These are phyloP conservation scores for Paraconiothyrium brasiliense DNA, from an alignment of 2,329 filamentous ascomycete species.

Conservation along the genomic window DNA sequence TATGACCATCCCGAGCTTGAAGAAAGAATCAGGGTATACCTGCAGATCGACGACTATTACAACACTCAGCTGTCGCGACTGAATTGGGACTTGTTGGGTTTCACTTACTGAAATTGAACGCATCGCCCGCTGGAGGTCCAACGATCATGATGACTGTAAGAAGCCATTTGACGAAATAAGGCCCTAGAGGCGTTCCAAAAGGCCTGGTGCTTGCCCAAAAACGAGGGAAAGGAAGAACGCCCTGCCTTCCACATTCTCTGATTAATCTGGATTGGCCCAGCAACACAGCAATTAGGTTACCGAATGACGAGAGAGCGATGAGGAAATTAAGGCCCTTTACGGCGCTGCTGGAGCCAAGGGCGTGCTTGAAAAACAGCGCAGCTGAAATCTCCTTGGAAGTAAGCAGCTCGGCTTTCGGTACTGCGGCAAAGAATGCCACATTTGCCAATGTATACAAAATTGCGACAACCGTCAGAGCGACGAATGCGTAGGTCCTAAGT, in stretches of 20 bases:
- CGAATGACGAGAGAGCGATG: constrained; percentile 66
- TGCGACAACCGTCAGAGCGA: constrained; percentile 61
- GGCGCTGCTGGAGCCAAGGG: constrained; percentile 62
- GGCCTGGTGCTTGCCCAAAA: constrained; percentile 71
- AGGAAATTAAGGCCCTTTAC: constrained; percentile 65
- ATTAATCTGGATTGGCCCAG: constrained; percentile 66
- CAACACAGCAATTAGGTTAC: constrained; percentile 66
- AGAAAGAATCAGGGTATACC: constrained; percentile 67
- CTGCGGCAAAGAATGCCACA: constrained; percentile 69
- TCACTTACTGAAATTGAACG: constrained; percentile 64
- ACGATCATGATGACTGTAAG: constrained; percentile 69
- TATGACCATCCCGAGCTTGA: constrained; percentile 64
- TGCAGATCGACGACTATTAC: constrained; percentile 64
- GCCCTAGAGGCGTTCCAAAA: constrained; percentile 69
- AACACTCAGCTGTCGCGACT: not conserved
- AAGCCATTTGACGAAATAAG: constrained; percentile 66
- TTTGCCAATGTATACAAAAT: constrained; percentile 68
- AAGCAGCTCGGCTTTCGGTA: constrained; percentile 62
- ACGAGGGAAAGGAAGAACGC: constrained; percentile 66
- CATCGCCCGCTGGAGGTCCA: constrained; percentile 68
- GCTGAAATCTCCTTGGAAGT: constrained; percentile 64
- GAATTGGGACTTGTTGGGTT: not conserved
- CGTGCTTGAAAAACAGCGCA: constrained; percentile 65
- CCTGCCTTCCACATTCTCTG: constrained; percentile 70
- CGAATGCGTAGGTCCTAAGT: constrained; percentile 57